Percentiles rank a stretch among this genome's conserved stretches.
These are phyloP conservation scores for Lentinula novae-zelandiae DNA, from an alignment of 1,284 basidiomycete genomes.

Conservation along the genomic window DNA sequence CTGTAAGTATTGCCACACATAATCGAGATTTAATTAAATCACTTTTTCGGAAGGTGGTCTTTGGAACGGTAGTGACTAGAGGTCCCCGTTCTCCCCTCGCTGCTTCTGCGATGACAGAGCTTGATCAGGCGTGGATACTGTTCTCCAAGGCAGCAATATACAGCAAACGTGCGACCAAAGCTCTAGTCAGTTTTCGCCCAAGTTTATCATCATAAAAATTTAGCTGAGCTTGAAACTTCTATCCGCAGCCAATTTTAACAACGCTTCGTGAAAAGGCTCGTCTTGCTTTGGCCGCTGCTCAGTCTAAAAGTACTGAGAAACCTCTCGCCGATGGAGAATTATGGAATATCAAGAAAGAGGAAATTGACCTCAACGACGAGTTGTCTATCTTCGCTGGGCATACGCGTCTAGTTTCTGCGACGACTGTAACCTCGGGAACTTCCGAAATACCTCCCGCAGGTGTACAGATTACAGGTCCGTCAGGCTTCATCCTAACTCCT, in stretches of 20 bases:
- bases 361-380: conserved; percentile 49
- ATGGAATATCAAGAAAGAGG: conserved; percentile 43
- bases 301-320: not conserved
- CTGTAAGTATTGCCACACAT: conserved; percentile 35
- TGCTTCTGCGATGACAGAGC: conserved; percentile 54
- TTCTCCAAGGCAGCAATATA: conserved; percentile 53
- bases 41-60: conserved; percentile 44
- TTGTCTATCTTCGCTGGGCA: conserved; percentile 59
- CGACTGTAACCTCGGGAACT: conserved; percentile 17
- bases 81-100: conserved; percentile 59
- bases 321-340: conserved; percentile 38
- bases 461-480: conserved; percentile 11
- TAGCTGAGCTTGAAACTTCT: not conserved
- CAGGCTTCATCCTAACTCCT: not conserved
- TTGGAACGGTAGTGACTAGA: conserved; percentile 63
- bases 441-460: conserved; percentile 6
- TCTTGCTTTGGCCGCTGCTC: conserved; percentile 35
- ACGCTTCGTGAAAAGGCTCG: conserved; percentile 56
- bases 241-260: conserved; percentile 46
- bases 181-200: conserved; percentile 42
- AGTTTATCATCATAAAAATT: not conserved
- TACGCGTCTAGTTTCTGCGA: conserved; percentile 48
- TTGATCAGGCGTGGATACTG: conserved; percentile 56
- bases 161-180: conserved; percentile 55
- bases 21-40: not conserved